Percentiles rank a stretch among this genome's conserved stretches.
phyloP scores from a whole-genome alignment of 768 basidiomycete species.

The Rickenella mellea region DNA sequence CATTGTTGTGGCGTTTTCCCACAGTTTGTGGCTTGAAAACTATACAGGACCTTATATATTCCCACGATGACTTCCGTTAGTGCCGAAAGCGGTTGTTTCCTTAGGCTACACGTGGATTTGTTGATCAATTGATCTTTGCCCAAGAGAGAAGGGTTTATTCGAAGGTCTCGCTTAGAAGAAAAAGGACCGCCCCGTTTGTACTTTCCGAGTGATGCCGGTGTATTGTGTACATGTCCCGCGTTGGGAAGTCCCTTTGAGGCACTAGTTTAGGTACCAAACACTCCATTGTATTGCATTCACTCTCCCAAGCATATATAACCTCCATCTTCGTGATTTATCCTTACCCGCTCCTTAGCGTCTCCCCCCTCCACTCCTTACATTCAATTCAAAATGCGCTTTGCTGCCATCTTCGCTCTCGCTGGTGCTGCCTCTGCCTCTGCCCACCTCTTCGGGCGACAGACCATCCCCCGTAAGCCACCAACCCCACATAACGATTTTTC shows the following conservation, averaged over 20 bases:
- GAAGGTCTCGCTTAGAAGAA: too few species aligned
- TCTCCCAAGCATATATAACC: too few species aligned
- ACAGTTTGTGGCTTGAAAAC: neutral
- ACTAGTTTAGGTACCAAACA: neutral
- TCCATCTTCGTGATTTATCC: conserved; percentile 15
- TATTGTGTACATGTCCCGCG: too few species aligned
- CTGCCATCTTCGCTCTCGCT: conserved; percentile 28
- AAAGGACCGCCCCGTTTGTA: too few species aligned
- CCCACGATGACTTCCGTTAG: conserved; percentile 1
- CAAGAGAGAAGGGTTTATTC: too few species aligned
- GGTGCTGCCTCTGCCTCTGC: conserved; percentile 31
- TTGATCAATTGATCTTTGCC: too few species aligned
- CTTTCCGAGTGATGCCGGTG: too few species aligned
- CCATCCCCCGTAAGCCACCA: conserved; percentile 1
- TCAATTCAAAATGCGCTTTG: conserved; percentile 42
- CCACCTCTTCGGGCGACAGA: conserved; percentile 17
- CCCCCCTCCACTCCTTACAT: conserved; percentile 7
- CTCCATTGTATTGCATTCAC: too few species aligned
- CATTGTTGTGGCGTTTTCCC: neutral
- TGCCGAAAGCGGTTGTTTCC: too few species aligned
- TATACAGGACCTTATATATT: neutral
- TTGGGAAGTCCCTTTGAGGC: too few species aligned
- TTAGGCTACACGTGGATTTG: too few species aligned
- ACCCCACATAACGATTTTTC: neutral
- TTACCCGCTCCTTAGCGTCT: conserved; percentile 13